Percentiles rank a stretch among this genome's conserved stretches.
Conservation (phyloP, 2,329 filamentous ascomycete species). For the Epicoccum nigrum region DNA sequence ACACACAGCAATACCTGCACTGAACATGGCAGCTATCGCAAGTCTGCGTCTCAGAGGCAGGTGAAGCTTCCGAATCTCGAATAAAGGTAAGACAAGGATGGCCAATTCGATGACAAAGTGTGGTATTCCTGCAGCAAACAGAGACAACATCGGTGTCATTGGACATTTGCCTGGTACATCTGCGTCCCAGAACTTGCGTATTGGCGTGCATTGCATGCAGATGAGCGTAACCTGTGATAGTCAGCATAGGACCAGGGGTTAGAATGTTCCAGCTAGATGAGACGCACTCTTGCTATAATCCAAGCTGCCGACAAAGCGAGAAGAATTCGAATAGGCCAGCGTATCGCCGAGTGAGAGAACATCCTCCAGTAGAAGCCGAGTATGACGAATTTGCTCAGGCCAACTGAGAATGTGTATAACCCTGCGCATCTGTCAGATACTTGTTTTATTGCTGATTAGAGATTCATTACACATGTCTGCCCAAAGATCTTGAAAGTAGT, state of each 20-base stretch:
- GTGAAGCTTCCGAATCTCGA: slow-evolving; percentile 28
- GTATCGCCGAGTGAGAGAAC: slow-evolving; percentile 25
- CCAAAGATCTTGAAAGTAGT: slow-evolving; percentile 31
- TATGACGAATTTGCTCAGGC: slow-evolving; percentile 31
- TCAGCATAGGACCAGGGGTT: background rate
- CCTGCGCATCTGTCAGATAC: slow-evolving; percentile 5
- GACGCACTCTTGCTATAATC: slow-evolving; percentile 26
- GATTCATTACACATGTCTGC: slow-evolving; percentile 25
- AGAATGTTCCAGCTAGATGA: background rate
- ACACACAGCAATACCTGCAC: slow-evolving; percentile 27
- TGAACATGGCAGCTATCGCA: slow-evolving; percentile 30
- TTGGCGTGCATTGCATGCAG: slow-evolving; percentile 26
- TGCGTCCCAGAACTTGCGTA: slow-evolving; percentile 28
- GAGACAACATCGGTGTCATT: slow-evolving; percentile 27
- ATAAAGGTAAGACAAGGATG: slow-evolving; percentile 28
- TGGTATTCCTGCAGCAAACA: slow-evolving; percentile 25
- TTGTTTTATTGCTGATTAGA: background rate
- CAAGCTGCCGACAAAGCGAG: slow-evolving; percentile 19
- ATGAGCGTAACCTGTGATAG: slow-evolving; percentile 23
- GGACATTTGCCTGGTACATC: slow-evolving; percentile 22
- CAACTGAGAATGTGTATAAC: slow-evolving; percentile 33
- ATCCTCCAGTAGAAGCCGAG: slow-evolving; percentile 34
- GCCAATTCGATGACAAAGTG: slow-evolving; percentile 32
- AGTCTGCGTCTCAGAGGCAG: slow-evolving; percentile 22
- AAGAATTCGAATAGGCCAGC: slow-evolving; percentile 28